Percentiles rank a stretch among this genome's conserved stretches.
Conservation (phyloP, 352 stramenopile genomes). For the Phytophthora pistaciae region DNA sequence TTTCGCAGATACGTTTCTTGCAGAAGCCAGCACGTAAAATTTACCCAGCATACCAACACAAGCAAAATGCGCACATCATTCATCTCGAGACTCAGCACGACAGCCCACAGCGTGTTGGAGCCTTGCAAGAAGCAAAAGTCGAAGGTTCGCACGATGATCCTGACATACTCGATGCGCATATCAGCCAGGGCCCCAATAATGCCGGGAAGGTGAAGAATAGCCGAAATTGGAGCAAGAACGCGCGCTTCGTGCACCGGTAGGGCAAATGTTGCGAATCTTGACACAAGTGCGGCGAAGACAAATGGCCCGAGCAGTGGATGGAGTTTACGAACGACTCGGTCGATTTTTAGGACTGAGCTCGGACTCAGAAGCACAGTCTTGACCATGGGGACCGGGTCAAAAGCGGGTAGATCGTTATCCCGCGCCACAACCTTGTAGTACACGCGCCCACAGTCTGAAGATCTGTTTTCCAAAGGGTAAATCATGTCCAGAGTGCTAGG, state of each 20-base stretch:
- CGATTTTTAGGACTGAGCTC: conserved; percentile 6
- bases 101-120: conserved; percentile 8
- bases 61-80: conserved; percentile 1
- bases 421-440: conserved; percentile 19
- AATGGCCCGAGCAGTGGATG: background rate
- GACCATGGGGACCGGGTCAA: conserved; percentile 8
- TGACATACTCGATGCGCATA: conserved; percentile 13
- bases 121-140: conserved; percentile 19
- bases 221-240: conserved; percentile 2
- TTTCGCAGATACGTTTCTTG: conserved; percentile 11
- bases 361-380: conserved; percentile 13
- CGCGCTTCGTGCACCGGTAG: conserved; percentile 1
- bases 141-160: conserved; percentile 14
- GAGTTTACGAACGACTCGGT: conserved; percentile 2
- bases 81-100: conserved; percentile 4
- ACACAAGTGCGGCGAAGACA: background rate
- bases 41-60: conserved; percentile 3
- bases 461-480: background rate
- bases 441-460: background rate
- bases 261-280: conserved; percentile 8
- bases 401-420: conserved; percentile 7
- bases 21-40: conserved; percentile 1
- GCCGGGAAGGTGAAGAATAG: conserved; percentile 12
- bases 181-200: background rate
- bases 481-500: background rate